Evolutionary conservation across 352 stramenopile genomes (phyloP), one percentile per base, ranked within the genome.

Genomic region (Phytophthora boehmeriae): DNA sequence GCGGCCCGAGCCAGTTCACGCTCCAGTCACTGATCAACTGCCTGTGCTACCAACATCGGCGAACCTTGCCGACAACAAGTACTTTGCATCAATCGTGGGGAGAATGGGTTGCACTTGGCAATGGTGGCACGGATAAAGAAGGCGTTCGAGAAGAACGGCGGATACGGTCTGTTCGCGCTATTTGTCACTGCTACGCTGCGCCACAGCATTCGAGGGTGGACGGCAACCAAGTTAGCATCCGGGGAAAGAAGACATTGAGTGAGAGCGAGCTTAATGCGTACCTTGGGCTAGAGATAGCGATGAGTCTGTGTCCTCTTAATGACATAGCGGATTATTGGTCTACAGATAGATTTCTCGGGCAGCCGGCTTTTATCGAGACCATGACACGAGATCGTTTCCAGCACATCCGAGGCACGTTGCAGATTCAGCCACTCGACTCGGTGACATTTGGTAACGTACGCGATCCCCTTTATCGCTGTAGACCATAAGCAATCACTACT

Each of bases 201-300:
- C 17, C 38, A 45, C 11, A 45, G 16, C 11, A 45, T 45, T n/a
- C 11, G 16, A 45, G 16, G 38, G 38, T 45, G 38, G 38, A 45
- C 38, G 17, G 11, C 38, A 22, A 16, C 11, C 8, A 49, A 49
- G 42, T 27, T 30, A 49, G n/a, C 17, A 27, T 16, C 8, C 20
- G 19, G 39, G n/a, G 42, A 49, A 27, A 27, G 42, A 49, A 49
- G 17, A 11, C 42, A 5, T 38, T 17, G n/a, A 39, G 30, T 8
- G 49, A 66, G 14, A 66, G 58, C 14, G 56, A 64, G 47, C 53
- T 65, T 17, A 49, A 48, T 17, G 41, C 48, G 0, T 59, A 60
- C 19, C 39, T 54, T 30, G 49, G 58, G 3, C 49, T 66, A 1
- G 58, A 59, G n/a, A 59, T 66, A 25, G 42, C 32, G 0, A 55